Percentiles rank a stretch among this genome's conserved stretches.
Evolutionary conservation across 1,284 basidiomycete genomes (phyloP).

Genomic region (Amylostereum areolatum): DNA sequence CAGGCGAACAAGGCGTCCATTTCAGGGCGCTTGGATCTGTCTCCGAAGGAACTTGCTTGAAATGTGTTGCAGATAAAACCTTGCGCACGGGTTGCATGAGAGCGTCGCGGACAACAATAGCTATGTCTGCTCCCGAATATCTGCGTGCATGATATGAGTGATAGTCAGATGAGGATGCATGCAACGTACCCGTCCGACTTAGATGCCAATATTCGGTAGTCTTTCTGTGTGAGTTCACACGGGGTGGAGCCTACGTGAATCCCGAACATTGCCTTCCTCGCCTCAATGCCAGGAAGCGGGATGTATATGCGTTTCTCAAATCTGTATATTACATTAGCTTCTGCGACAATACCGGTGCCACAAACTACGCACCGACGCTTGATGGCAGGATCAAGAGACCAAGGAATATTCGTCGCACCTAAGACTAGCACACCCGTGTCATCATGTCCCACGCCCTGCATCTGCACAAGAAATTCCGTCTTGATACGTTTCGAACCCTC

Average conservation of each 20-base stretch:
- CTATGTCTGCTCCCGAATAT: constrained; percentile 94
- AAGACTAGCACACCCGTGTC: constrained; percentile 96
- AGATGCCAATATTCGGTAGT: constrained; percentile 80
- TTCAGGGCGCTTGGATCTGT: constrained; percentile 34
- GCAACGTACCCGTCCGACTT: constrained; percentile 75
- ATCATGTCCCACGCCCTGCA: constrained; percentile 98
- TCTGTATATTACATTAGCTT: constrained; percentile 28
- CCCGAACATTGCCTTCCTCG: constrained; percentile 95
- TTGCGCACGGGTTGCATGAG: constrained; percentile 99
- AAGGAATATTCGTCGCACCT: constrained; percentile 98
- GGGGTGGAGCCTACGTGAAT: constrained; percentile 94
- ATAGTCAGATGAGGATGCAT: too few relatives aligned
- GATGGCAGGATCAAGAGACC: constrained; percentile 96
- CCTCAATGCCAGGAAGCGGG: constrained; percentile 90
- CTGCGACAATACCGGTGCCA: neutral
- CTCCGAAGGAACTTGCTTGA: constrained; percentile 57
- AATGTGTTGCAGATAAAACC: constrained; percentile 93
- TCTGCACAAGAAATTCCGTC: constrained; percentile 96
- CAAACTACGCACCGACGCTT: constrained; percentile 71
- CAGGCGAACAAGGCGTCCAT: constrained; percentile 94
- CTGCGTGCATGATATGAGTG: constrained; percentile 24
- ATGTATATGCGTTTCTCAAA: constrained; percentile 99
- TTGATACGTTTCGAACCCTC: constrained; percentile 96
- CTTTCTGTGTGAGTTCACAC: constrained; percentile 73
- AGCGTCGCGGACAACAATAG: constrained; percentile 93